Conservation (phyloP, 1,139 yeast genomes). For the Blastobotrys aristatus region DNA sequence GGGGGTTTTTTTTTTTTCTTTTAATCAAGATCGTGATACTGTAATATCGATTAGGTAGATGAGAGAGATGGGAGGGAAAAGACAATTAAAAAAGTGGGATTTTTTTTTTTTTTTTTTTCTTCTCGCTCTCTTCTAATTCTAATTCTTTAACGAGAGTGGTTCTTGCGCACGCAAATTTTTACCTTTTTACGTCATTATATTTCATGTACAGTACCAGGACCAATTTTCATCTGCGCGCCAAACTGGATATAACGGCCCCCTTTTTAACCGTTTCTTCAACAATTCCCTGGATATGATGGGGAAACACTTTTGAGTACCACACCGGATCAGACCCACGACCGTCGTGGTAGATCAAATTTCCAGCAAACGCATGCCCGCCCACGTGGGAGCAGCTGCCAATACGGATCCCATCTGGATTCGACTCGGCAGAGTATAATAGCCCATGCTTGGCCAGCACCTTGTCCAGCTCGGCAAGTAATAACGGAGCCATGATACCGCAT, state of each 20-base stretch:
- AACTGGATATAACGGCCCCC: constrained; percentile 47
- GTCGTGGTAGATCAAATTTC: constrained; percentile 55
- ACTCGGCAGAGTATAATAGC: constrained; percentile 26
- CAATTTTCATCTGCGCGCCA: constrained; percentile 22
- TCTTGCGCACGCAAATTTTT: not conserved
- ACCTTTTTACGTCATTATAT: not conserved
- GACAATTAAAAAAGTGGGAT: not conserved
- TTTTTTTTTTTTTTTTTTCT: too few species aligned
- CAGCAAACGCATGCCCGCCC: constrained; percentile 78
- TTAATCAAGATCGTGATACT: not conserved
- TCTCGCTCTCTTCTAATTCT: too few species aligned
- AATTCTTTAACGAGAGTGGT: too few species aligned
- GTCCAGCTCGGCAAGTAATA: constrained; percentile 48
- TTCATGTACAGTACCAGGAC: not conserved
- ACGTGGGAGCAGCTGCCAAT: constrained; percentile 61
- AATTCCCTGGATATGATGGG: constrained; percentile 62
- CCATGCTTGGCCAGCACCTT: constrained; percentile 38
- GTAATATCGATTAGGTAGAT: not conserved
- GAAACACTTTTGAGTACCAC: constrained; percentile 74
- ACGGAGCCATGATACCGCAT: constrained; percentile 63
- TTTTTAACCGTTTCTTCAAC: constrained; percentile 48
- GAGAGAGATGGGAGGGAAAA: not conserved
- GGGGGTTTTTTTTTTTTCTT: not conserved
- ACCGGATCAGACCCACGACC: constrained; percentile 36
- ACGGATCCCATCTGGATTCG: constrained; percentile 34